Evolutionary conservation across 495 filamentous ascomycete genomes (phyloP), one percentile per base, ranked within the genome.

Genomic region (Penicillium argentinense): DNA sequence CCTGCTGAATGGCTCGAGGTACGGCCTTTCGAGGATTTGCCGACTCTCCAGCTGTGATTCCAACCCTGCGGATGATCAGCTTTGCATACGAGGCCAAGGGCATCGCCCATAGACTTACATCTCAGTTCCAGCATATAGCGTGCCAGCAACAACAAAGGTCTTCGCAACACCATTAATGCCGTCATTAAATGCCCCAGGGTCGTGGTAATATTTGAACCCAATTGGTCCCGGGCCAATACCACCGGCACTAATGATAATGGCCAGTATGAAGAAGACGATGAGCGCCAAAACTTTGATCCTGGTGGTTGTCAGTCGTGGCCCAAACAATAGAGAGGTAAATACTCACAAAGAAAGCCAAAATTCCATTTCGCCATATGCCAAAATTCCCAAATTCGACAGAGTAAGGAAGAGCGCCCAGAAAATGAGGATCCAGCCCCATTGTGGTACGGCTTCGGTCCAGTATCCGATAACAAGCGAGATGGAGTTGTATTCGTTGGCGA

Each of bases 71-170:
- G n/a, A n/a, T n/a, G n/a, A n/a, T n/a, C n/a, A n/a, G n/a, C n/a
- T n/a, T n/a, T n/a, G n/a, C n/a, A n/a, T n/a, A n/a, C n/a, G n/a
- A n/a, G n/a, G n/a, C n/a, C n/a, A n/a, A n/a, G n/a, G n/a, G n/a
- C n/a, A n/a, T n/a, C n/a, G n/a, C n/a, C n/a, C n/a, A n/a, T n/a
- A n/a, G 16, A 43, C 58, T n/a, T 55, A 67, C 67, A 89, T 71
- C 49, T 89, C 86, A 2, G 84, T 88, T 11, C 86, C 86, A 32
- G 75, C 77, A 66, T 86, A 89, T 14, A 86, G 70, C 42, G 87
- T 88, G 16, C 83, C 83, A 4, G 86, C 86, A 23, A 79, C 85
- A 50, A 88, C 85, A 56, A 88, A 88, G 0, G 63, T 64, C 28
- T 59, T 64, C 1, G 60, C 65, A 34, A 68, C 57, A 7, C 65